Evolutionary conservation across 2,329 filamentous ascomycete genomes (phyloP).

Genomic region (Talaromyces funiculosus): DNA sequence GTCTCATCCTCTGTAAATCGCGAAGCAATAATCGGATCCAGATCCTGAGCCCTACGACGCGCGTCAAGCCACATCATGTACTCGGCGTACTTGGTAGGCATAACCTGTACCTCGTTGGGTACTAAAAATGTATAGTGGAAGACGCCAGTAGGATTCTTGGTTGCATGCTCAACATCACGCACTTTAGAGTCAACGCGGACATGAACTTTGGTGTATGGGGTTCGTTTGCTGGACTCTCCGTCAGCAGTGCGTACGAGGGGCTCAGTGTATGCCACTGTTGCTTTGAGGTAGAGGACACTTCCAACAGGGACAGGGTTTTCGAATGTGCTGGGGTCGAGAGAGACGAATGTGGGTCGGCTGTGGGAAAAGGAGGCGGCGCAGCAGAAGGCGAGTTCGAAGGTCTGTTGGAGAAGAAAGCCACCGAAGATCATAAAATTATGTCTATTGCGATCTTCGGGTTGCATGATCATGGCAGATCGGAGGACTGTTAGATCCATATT

Average conservation of each 20-base stretch:
- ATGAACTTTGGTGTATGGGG: conserved; percentile 57
- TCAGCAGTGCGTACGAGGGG: conserved; percentile 34
- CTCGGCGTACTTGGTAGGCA: conserved; percentile 59
- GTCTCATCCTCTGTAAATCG: conserved; percentile 24
- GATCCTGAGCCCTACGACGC: conserved; percentile 49
- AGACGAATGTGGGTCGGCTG: conserved; percentile 63
- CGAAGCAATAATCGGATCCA: conserved; percentile 39
- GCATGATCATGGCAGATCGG: conserved; percentile 67
- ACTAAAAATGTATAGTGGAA: conserved; percentile 72
- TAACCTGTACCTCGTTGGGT: conserved; percentile 58
- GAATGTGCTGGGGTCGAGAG: conserved; percentile 68
- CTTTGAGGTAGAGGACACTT: conserved; percentile 67
- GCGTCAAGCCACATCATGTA: conserved; percentile 63
- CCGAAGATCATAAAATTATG: conserved; percentile 77
- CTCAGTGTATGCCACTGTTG: conserved; percentile 67
- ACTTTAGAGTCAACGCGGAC: conserved; percentile 68
- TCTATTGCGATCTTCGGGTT: conserved; percentile 63
- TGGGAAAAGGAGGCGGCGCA: conserved; percentile 67
- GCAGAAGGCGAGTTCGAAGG: conserved; percentile 71
- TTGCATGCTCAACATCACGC: conserved; percentile 64
- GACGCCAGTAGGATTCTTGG: conserved; percentile 62
- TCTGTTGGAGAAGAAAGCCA: conserved; percentile 67
- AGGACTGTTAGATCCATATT: conserved; percentile 60
- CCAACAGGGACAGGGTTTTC: conserved; percentile 70
- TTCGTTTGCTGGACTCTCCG: conserved; percentile 40